These are phyloP conservation scores for Carex kokanica DNA, from an alignment of 176 grass and related monocot species.

Conservation along the genomic window DNA sequence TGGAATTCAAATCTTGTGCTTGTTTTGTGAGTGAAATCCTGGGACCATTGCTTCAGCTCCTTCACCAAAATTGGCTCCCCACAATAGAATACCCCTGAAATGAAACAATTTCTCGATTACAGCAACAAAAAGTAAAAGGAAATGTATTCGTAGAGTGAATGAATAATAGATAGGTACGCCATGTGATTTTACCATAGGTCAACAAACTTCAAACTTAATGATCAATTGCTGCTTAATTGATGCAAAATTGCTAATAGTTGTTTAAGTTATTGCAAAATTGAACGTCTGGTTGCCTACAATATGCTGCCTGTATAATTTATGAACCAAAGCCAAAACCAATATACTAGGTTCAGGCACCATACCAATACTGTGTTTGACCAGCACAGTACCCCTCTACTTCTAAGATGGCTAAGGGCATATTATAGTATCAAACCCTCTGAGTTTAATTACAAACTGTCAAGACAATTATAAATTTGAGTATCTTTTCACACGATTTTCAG, in stretches of 20 bases:
- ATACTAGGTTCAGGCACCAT: not conserved
- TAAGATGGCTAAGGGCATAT: not conserved
- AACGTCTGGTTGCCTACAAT: not conserved
- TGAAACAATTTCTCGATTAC: constrained; percentile 1
- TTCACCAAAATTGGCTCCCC: constrained; percentile 69
- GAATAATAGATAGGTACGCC: not conserved
- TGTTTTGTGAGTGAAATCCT: constrained; percentile 92
- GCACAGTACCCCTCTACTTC: not conserved
- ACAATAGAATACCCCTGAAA: constrained; percentile 97
- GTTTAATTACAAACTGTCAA: not conserved
- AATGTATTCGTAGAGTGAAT: not conserved
- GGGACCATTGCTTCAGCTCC: constrained; percentile 54
- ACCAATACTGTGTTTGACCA: not conserved
- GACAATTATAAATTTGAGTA: not conserved
- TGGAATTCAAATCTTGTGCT: constrained; percentile 90
- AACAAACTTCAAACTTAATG: not conserved
- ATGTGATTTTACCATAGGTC: not conserved
- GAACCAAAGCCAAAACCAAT: not conserved
- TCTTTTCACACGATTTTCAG: not conserved
- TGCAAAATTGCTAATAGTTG: not conserved
- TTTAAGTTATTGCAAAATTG: not conserved
- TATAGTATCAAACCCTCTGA: not conserved
- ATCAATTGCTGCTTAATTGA: not conserved
- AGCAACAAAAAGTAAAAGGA: not conserved
- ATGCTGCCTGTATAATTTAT: not conserved